phyloP scores from a whole-genome alignment of 2,329 filamentous ascomycete species.

The Pseudocercospora fuligena region DNA sequence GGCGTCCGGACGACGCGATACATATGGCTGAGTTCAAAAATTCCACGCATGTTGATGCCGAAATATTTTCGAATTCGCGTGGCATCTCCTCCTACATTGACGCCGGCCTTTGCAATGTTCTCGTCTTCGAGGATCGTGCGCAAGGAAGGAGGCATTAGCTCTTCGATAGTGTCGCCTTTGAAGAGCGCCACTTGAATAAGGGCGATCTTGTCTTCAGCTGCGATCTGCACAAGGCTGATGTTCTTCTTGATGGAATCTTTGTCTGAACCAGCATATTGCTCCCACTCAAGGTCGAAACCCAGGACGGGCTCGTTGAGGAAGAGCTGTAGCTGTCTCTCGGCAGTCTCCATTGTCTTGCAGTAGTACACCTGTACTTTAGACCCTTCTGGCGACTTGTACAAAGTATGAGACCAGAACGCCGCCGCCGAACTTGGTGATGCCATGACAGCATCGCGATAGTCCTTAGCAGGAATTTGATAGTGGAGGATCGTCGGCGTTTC shows the following conservation, averaged over 20 bases:
- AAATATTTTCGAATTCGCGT: constrained; percentile 71
- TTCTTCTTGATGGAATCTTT: constrained; percentile 53
- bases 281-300: constrained; percentile 94
- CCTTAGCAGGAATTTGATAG: constrained; percentile 36
- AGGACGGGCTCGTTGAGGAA: constrained; percentile 73
- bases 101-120: constrained; percentile 74
- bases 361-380: constrained; percentile 75
- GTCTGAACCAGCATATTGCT: constrained; percentile 48
- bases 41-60: constrained; percentile 65
- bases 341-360: constrained; percentile 69
- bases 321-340: constrained; percentile 68
- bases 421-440: constrained; percentile 36
- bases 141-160: constrained; percentile 73
- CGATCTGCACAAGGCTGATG: constrained; percentile 82
- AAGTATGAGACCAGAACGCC: constrained; percentile 65
- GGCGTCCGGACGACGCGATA: constrained; percentile 74
- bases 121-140: constrained; percentile 73
- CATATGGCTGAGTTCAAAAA: constrained; percentile 82
- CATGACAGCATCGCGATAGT: constrained; percentile 34
- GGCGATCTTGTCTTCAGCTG: constrained; percentile 74
- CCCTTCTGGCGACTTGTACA: constrained; percentile 73
- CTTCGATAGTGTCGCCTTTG: constrained; percentile 45
- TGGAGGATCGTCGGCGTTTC: constrained; percentile 25
- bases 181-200: constrained; percentile 78
- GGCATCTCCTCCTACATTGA: constrained; percentile 70